Conservation (phyloP, 805 yeast genomes). For the Wickerhamiella kurtzmanii region DNA sequence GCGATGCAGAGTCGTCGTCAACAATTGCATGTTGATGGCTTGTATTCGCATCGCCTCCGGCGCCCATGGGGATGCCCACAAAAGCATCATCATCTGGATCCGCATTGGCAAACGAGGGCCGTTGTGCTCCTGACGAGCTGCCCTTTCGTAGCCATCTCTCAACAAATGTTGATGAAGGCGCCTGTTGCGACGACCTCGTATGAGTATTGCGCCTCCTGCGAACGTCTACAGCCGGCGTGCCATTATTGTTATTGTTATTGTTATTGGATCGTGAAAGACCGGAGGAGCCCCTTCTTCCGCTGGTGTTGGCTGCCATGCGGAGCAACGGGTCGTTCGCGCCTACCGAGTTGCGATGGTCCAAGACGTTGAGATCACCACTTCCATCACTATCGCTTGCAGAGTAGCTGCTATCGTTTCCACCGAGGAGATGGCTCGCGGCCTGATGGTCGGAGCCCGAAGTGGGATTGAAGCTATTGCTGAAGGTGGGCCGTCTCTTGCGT, state of each 20-base stretch:
- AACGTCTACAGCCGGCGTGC: background rate
- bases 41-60: background rate
- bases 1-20: constrained; percentile 13
- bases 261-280: background rate
- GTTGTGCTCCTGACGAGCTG: constrained; percentile 4
- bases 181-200: constrained; percentile 9
- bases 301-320: background rate
- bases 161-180: constrained; percentile 11
- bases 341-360: background rate
- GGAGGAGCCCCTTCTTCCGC: background rate
- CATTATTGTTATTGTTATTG: background rate
- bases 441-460: background rate
- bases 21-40: background rate
- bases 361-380: background rate
- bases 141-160: constrained; percentile 20
- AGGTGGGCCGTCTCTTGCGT: constrained; percentile 15
- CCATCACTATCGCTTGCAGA: background rate
- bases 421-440: background rate
- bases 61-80: constrained; percentile 17
- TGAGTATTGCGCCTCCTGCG: constrained; percentile 1
- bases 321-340: background rate
- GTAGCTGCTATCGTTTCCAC: background rate
- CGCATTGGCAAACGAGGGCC: constrained; percentile 1
- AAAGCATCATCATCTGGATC: constrained; percentile 11
- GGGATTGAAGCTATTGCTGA: constrained; percentile 5